Conservation (phyloP, 306 rosid species). For the Canavalia gladiata region DNA sequence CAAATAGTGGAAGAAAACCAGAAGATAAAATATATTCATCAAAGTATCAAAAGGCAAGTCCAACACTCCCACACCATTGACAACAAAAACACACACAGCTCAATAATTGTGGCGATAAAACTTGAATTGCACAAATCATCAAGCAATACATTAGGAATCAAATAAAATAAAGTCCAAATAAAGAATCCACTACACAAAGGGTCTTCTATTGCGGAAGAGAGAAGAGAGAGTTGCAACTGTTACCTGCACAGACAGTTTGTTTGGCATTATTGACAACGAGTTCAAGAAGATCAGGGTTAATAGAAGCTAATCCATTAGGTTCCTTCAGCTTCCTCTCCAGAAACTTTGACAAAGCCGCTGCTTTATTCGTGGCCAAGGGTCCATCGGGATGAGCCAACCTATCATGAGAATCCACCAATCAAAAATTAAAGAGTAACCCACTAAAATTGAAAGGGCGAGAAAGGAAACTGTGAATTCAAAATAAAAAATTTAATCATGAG, state of each 20-base stretch:
- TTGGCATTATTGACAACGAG: constrained; percentile 80
- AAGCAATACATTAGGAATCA: background rate
- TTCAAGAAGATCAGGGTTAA: no score
- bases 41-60: background rate
- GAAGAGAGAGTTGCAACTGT: constrained; percentile 5
- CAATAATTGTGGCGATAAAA: constrained; percentile 26
- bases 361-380: constrained; percentile 87
- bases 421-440: constrained; percentile 31
- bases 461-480: constrained; percentile 21
- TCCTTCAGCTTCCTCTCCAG: no score
- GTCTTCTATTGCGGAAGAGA: background rate
- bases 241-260: constrained; percentile 71
- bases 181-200: background rate
- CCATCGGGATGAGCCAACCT: constrained; percentile 99
- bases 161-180: background rate
- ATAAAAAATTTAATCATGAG: constrained; percentile 38
- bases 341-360: constrained; percentile 93
- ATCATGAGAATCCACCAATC: background rate
- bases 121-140: background rate
- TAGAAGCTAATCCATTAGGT: no score
- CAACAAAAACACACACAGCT: background rate
- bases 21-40: constrained; percentile 22
- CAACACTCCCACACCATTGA: constrained; percentile 14
- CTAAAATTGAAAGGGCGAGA: constrained; percentile 35
- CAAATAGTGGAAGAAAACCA: background rate